Conservation (phyloP, 2,329 filamentous ascomycete species). For the Chaetomiaceae sp. region DNA sequence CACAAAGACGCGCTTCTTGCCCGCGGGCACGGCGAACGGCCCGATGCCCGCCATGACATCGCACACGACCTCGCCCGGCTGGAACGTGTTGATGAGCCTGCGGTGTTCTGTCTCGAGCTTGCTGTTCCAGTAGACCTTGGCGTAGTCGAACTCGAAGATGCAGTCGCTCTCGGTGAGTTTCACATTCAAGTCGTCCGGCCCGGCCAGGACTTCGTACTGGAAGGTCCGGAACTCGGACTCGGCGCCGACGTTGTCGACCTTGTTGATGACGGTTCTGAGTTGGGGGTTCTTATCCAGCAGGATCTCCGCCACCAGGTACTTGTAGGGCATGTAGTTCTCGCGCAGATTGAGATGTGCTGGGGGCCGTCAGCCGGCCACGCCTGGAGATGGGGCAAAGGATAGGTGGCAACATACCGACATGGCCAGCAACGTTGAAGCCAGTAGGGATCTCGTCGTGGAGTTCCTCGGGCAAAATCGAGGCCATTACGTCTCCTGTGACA, state of each 20-base stretch:
- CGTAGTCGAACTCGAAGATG: slow-evolving; percentile 87
- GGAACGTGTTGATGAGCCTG: slow-evolving; percentile 70
- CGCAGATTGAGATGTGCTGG: slow-evolving; percentile 85
- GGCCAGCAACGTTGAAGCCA: slow-evolving; percentile 84
- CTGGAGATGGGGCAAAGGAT: not conserved
- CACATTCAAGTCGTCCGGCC: slow-evolving; percentile 77
- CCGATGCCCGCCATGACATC: slow-evolving; percentile 98
- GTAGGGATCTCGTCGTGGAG: slow-evolving; percentile 75
- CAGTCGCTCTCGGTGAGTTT: slow-evolving; percentile 77
- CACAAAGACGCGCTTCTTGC: slow-evolving; percentile 84
- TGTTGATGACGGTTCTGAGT: slow-evolving; percentile 91
- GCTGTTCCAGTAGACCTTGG: slow-evolving; percentile 97
- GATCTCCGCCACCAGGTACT: slow-evolving; percentile 77
- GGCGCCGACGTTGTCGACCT: slow-evolving; percentile 80
- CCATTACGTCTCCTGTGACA: slow-evolving; percentile 69
- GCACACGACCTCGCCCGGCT: slow-evolving; percentile 81
- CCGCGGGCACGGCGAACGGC: slow-evolving; percentile 88
- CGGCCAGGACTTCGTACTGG: slow-evolving; percentile 82
- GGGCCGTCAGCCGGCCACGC: slow-evolving; percentile 21
- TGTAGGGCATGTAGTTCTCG: slow-evolving; percentile 78
- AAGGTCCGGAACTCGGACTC: slow-evolving; percentile 89
- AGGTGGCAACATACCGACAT: slow-evolving; percentile 58
- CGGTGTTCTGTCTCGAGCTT: slow-evolving; percentile 86
- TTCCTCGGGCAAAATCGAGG: slow-evolving; percentile 73
- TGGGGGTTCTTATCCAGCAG: slow-evolving; percentile 82